Evolutionary conservation across 2,329 filamentous ascomycete species (phyloP), one percentile per base, ranked within the genome.

Genomic region (Diplodia intermedia): DNA sequence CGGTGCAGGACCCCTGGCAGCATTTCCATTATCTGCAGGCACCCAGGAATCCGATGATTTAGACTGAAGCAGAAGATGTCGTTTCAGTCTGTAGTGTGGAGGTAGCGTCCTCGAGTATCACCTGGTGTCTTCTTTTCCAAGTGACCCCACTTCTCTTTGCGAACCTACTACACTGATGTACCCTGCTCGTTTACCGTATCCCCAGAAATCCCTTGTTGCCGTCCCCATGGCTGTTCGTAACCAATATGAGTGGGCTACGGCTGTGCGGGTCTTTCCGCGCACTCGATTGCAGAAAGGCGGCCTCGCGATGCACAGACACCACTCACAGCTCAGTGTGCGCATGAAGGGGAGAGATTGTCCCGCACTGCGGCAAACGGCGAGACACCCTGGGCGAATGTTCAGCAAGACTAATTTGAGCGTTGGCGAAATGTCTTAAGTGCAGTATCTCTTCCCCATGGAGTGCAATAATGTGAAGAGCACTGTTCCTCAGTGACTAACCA

Each of bases 271-370:
- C 55, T 29, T 54, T 55, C 66, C 66, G 65, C 31, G 50, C 36
- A 31, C 49, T 55, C 66, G 56, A 67, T 62, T 67, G 66, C 65
- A 40, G 65, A 31, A 31, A 6, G 15, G 18, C 43, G 65, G 47
- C 49, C 56, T 49, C 55, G 47, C 56, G 55, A 67, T 61, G 66
- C 66, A 67, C 66, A 67, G 66, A 67, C 66, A 54, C 36, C 20
- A 31, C 36, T 61, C 20, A 33, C 26, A 33, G 23, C 31, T 29
- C 61, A 49, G 26, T 43, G n/a, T 31, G 61, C 53, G 36, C 62
- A 65, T 50, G 66, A 53, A 29, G 23, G 49, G 50, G 56, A 53
- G 53, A 54, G 43, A 52, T 67, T 67, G 47, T 47, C 56, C 56
- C 49, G 55, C 49, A 36, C 47, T 26, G 31, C 50, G 33, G 49